These are phyloP conservation scores for Hypseocharis bilobata DNA, from an alignment of 441 rosid genomes.

Conservation along the genomic window DNA sequence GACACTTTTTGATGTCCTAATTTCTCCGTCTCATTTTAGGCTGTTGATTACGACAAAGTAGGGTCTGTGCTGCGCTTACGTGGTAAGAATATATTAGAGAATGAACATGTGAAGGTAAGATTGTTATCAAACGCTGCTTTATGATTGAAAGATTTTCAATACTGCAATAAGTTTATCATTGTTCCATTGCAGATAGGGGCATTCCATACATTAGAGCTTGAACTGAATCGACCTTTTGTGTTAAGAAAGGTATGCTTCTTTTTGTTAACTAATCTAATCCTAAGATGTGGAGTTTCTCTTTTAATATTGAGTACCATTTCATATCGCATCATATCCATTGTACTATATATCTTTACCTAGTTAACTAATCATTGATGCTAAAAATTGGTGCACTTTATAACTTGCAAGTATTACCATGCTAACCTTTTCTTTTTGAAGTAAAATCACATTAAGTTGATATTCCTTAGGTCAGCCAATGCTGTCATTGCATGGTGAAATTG, in stretches of 20 bases:
- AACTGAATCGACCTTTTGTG: constrained; percentile 73
- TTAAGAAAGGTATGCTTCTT: constrained; percentile 57
- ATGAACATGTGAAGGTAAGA: constrained; percentile 72
- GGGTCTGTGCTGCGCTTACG: constrained; percentile 71
- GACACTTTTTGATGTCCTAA: not conserved
- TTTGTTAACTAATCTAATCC: not conserved
- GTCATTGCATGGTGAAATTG: too few relatives aligned
- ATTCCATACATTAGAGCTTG: constrained; percentile 78
- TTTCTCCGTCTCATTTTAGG: constrained; percentile 26
- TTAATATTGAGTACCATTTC: not conserved
- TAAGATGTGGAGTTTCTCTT: not conserved
- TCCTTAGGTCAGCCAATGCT: too few relatives aligned
- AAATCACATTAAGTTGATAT: too few relatives aligned
- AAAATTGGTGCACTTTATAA: not conserved
- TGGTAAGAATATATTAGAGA: constrained; percentile 80
- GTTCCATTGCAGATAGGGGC: constrained; percentile 68
- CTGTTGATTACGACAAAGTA: constrained; percentile 69
- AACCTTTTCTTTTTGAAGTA: not conserved
- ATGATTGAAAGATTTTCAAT: not conserved
- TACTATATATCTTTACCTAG: too few relatives aligned
- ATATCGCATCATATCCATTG: too few relatives aligned
- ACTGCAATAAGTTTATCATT: not conserved
- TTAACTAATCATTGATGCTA: too few relatives aligned
- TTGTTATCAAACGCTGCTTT: not conserved
- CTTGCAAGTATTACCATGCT: not conserved